Evolutionary conservation across 345 rosid genomes (phyloP), one percentile per base, ranked within the genome.

Genomic region (Lagerstroemia speciosa): DNA sequence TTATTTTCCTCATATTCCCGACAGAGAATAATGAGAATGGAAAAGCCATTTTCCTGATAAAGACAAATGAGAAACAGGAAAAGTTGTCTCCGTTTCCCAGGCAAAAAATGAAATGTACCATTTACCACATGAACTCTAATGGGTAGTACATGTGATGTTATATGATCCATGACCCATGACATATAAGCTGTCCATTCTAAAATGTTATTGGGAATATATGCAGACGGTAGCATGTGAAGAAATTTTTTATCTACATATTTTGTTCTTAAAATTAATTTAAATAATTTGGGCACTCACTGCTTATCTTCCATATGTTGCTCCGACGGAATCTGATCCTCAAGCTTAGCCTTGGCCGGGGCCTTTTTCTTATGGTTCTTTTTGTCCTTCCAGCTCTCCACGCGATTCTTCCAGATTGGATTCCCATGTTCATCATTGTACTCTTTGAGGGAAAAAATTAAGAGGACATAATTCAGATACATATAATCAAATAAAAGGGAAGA

Each of bases 351-450:
- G 1, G 87, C 60, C 36, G 77, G 72, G 76, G 75, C 62, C 70
- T 85, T 89, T 71, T 80, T 90, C 86, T 89, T 94, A 85, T 89
- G 88, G 78, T 71, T 80, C 83, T 93, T 94, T 79, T 94, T 94
- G 52, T 88, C 97, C 84, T 89, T 94, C 97, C 97, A 91, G 68
- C 95, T 94, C 70, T 94, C 97, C 63, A 94, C 97, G 66, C 97
- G 84, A 74, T 89, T 91, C 86, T 91, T 94, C 99, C 99, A 94
- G 53, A 94, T 88, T 6, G 99, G 95, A 40, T 94, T 94, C 45
- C 92, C 99, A 15, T 74, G 81, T 67, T 91, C 97, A 77, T 91
- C 97, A 36, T 87, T 85, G 69, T 85, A 76, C 70, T 91, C 99
- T 94, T 76, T 75, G 77, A 24, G 70, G 46, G 72, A 68, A 73